These are phyloP conservation scores for Pseudofabraea citricarpa DNA, from an alignment of 2,329 filamentous ascomycete species.

Conservation along the genomic window DNA sequence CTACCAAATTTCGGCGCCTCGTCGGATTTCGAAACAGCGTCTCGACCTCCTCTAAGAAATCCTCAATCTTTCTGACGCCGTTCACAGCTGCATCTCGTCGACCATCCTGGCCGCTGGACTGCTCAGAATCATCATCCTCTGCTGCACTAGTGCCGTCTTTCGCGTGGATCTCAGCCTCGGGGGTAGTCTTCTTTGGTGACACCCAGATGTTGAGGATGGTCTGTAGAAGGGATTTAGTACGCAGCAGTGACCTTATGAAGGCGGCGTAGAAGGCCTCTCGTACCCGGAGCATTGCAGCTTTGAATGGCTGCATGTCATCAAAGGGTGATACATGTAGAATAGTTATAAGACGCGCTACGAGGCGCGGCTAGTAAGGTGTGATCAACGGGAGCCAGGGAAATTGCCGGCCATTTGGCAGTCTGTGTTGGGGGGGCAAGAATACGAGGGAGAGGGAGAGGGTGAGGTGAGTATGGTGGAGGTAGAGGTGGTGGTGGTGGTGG, in stretches of 20 bases:
- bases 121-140: background rate
- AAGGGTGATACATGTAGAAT: slow-evolving; percentile 26
- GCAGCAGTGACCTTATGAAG: slow-evolving; percentile 50
- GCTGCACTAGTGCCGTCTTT: too few species aligned
- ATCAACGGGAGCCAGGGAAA: background rate
- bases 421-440: background rate
- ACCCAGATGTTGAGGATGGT: slow-evolving; percentile 52
- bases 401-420: slow-evolving; percentile 1
- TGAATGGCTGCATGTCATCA: slow-evolving; percentile 41
- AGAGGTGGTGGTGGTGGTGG: background rate
- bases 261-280: slow-evolving; percentile 50
- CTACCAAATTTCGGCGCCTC: slow-evolving; percentile 33
- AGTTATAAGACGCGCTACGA: slow-evolving; percentile 8
- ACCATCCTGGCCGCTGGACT: background rate
- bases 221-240: slow-evolving; percentile 54
- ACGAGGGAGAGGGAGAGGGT: background rate
- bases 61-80: slow-evolving; percentile 31
- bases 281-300: slow-evolving; percentile 53
- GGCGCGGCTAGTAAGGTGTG: slow-evolving; percentile 3
- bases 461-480: background rate
- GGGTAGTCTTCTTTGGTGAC: slow-evolving; percentile 28
- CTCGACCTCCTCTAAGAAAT: slow-evolving; percentile 55
- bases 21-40: slow-evolving; percentile 44
- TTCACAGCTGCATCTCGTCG: background rate
- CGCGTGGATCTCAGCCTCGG: too few species aligned